Conservation (phyloP, 2,329 filamentous ascomycete species). For the Claviceps capensis region DNA sequence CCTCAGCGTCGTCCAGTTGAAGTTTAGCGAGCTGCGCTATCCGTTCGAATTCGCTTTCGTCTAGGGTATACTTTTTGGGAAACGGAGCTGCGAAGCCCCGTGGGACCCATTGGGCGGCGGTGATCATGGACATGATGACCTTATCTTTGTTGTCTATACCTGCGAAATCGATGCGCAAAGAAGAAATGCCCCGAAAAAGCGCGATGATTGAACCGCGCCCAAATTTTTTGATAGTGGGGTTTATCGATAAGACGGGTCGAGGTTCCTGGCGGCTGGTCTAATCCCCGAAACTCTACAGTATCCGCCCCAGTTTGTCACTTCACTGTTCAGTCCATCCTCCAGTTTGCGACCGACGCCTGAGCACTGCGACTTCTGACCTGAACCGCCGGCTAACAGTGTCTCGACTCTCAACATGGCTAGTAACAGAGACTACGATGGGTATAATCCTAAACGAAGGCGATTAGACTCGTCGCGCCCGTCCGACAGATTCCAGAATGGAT, state of each 20-base stretch:
- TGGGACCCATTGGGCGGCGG: conserved; percentile 62
- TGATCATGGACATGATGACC: conserved; percentile 57
- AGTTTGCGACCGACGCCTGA: background rate
- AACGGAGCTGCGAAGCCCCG: conserved; percentile 65
- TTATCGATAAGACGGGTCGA: conserved; percentile 24
- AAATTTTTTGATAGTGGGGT: conserved; percentile 23
- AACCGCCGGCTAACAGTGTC: background rate
- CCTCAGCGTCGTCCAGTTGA: conserved; percentile 83
- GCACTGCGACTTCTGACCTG: background rate
- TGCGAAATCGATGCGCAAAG: background rate
- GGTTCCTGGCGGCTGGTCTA: too few relatives aligned
- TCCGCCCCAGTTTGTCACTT: background rate
- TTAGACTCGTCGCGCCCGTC: conserved; percentile 19
- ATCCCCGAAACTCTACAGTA: conserved; percentile 9
- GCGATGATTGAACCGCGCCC: conserved; percentile 6
- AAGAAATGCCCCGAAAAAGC: background rate
- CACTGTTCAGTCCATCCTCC: background rate
- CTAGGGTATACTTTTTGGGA: conserved; percentile 59
- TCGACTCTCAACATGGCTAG: conserved; percentile 16
- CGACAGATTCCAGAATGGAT: conserved; percentile 18
- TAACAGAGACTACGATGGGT: conserved; percentile 23
- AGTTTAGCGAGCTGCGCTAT: conserved; percentile 63
- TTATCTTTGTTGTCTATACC: background rate
- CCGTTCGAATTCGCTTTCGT: conserved; percentile 62
- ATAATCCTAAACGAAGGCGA: conserved; percentile 25